These are phyloP conservation scores for Triticum urartu DNA, from an alignment of 176 grass and related monocot species.

Conservation along the genomic window DNA sequence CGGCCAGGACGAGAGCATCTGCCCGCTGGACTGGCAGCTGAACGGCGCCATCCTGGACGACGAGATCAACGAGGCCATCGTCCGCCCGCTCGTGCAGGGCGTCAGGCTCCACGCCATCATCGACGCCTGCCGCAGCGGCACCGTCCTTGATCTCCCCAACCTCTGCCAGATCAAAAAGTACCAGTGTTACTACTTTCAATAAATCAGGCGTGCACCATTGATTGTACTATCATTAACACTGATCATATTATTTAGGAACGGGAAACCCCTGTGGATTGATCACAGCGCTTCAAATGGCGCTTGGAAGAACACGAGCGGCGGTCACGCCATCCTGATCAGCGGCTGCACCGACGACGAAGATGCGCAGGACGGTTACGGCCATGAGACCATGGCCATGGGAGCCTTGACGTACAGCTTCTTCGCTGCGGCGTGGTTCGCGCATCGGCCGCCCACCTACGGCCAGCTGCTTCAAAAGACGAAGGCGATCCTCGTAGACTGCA, in stretches of 20 bases:
- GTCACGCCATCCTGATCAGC: conserved; percentile 37
- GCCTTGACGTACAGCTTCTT: conserved; percentile 95
- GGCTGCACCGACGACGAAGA: conserved; percentile 35
- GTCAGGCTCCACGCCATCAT: conserved; percentile 79
- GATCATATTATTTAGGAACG: neutral
- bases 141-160: conserved; percentile 78
- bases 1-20: conserved; percentile 80
- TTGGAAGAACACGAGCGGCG: conserved; percentile 37
- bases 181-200: neutral
- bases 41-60: conserved; percentile 70
- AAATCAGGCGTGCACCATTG: neutral
- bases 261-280: conserved; percentile 29
- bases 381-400: conserved; percentile 25
- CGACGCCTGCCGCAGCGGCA: conserved; percentile 77
- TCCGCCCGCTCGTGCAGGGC: conserved; percentile 59
- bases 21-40: conserved; percentile 59
- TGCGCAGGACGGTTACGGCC: neutral
- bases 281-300: conserved; percentile 19
- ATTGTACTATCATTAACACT: neutral
- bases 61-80: conserved; percentile 78
- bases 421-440: conserved; percentile 50
- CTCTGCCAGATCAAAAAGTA: conserved; percentile 43
- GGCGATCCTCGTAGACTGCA: conserved; percentile 41
- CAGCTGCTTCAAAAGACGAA: conserved; percentile 66
- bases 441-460: conserved; percentile 56